These are phyloP conservation scores for Pyrenula massariospora DNA, from an alignment of 495 filamentous ascomycete species.

Conservation along the genomic window DNA sequence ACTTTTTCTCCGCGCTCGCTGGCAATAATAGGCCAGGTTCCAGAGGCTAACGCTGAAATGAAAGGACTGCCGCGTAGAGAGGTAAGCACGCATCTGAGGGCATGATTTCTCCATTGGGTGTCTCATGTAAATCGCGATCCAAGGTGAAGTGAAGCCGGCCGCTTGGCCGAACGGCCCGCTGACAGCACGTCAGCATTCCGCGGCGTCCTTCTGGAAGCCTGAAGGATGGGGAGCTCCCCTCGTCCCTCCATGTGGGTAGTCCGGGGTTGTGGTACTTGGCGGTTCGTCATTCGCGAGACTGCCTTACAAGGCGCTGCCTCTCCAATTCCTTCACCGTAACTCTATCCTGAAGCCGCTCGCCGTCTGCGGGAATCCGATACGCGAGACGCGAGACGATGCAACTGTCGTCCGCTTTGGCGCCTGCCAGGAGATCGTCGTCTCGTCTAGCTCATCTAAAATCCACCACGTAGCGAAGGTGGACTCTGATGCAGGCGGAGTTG, in stretches of 20 bases:
- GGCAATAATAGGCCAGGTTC: not conserved
- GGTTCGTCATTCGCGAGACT: not conserved
- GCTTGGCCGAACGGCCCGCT: not conserved
- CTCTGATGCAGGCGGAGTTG: not conserved
- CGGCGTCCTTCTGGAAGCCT: not conserved
- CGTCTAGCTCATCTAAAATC: too few relatives aligned
- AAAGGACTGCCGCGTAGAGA: not conserved
- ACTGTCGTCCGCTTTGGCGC: not conserved
- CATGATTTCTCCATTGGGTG: too few relatives aligned
- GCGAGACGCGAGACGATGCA: not conserved
- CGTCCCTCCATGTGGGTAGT: not conserved
- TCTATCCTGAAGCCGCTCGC: not conserved
- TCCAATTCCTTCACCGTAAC: not conserved
- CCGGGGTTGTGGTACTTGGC: too few relatives aligned
- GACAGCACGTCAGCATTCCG: not conserved
- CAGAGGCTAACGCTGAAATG: not conserved
- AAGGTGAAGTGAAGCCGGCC: too few relatives aligned
- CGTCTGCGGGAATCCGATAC: too few relatives aligned
- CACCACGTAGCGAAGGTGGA: too few relatives aligned
- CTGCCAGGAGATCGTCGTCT: too few relatives aligned
- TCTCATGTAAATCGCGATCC: too few relatives aligned
- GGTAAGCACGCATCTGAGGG: not conserved
- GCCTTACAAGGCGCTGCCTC: not conserved
- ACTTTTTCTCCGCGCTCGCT: not conserved
- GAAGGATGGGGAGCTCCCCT: not conserved